Base-by-base conservation (phyloP, 768 basidiomycete genomes). In the Amanita pseudoporphyria region DNA sequence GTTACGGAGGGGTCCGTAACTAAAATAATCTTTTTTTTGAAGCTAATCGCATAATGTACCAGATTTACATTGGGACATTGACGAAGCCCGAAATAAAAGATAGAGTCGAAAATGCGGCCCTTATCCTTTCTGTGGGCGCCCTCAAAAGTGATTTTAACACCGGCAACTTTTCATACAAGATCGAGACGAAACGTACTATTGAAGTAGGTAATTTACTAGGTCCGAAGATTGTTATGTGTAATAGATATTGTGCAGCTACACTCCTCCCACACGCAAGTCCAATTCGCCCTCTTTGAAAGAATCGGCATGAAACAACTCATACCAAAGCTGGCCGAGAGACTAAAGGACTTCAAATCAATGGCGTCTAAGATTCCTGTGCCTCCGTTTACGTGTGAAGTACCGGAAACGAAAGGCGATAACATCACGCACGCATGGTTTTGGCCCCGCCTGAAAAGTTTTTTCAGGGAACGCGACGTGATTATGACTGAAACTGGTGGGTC, bases 341-440 rank as follows among this genome's bases (percentile, higher is more conserved):
- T 82, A 52, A 69, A 64, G 53, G 62, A 68, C 6, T 72, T 70
- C 60, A 63, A 67, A 28, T 56, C 60, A 1, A 60, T 45, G 3
- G 71, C 78, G 6, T 61, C 60, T 53, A 63, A 71, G 53, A 59
- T 81, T 49, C 47, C 60, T 6, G 79, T 87, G 9, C 73, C 77
- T 3, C 61, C 57, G 28, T 76, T 72, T 56, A 53, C 58, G 39
- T 56, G 68, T 4, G 62, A 68, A 10, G 58, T 79, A 0, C 82
- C 83, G 0, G 3, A 26, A 30, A n/a, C 18, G 21, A 9, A 33
- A 33, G 50, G 71, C n/a, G 79, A 82, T 54, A 63, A 60, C 7
- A 90, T 95, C 60, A 76, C 81, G 1, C 93, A 95, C 53, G 65
- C 74, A 10, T 90, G 81, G 73, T 77, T 94, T 60, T 95, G 92